Base-by-base conservation (phyloP, 768 basidiomycete species). In the Russula ochroleuca region DNA sequence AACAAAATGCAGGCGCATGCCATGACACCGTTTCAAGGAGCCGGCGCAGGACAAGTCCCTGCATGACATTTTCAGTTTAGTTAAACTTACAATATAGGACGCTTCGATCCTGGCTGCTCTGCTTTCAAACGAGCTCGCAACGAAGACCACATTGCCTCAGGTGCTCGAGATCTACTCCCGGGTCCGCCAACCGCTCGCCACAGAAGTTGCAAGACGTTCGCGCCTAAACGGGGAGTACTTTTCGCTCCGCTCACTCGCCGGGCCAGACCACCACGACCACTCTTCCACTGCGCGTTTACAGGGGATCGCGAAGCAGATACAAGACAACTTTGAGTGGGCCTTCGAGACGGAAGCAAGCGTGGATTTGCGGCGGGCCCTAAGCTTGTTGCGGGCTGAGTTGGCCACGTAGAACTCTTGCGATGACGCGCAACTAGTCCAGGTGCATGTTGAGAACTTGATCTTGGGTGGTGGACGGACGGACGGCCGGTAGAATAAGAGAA, bases 21-120 rank as follows among this genome's bases (percentile, higher is more conserved):
- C 0, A 79, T 80, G 78, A 67, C 75, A 57, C 78, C 78, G 13
- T 77, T 75, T 70, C 75, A 77, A 48, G 79, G 79, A 1, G 67
- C 77, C 1, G 80, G 79, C 19, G 79, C 35, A 0, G 77, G 79
- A 5, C 75, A 78, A 54, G 75, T 49, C 48, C 21, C 35, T 10
- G 35, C 35, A 35, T 35, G 35, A 28, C 28, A 28, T 35, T 35
- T 5, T 8, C 7, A 8, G 35, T 35, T 35, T 7, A 2, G 35
- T 8, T 8, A 8, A 35, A 35, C 35, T 8, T 35, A 35, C 7
- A 6, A 8, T 35, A 8, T 21, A 77, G 74, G 75, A 77, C 57
- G 77, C 75, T 3, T 81, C 72, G 62, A 35, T 77, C 7, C 72
- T 78, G 31, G 68, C 78, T 1, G 69, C 68, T 5, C 70, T 75